phyloP scores from a whole-genome alignment of 2,329 filamentous ascomycete species.

The Trichoderma guizhouense region DNA sequence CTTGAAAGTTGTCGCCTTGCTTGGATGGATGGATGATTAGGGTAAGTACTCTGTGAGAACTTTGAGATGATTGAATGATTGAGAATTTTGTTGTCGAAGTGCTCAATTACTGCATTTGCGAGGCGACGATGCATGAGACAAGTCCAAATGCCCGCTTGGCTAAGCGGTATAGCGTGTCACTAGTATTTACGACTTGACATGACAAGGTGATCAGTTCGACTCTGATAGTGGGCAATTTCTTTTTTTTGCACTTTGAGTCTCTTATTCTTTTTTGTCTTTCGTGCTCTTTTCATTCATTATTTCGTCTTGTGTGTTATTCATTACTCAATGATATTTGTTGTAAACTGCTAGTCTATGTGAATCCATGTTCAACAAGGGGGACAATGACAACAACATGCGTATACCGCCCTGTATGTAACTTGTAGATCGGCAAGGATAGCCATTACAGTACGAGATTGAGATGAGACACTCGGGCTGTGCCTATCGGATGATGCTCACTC shows the following conservation, averaged over 20 bases:
- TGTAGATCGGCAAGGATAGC: background rate
- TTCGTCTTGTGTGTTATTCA: background rate
- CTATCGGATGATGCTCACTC: background rate
- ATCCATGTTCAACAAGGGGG: background rate
- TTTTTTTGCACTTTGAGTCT: background rate
- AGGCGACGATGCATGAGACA: background rate
- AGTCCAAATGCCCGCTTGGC: conserved; percentile 15
- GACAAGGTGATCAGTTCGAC: conserved; percentile 20
- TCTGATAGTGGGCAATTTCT: conserved; percentile 17
- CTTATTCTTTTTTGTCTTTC: background rate
- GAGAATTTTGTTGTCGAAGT: background rate
- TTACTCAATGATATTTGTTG: too few relatives aligned
- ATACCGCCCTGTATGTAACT: background rate
- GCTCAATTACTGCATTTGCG: background rate
- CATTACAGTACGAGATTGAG: background rate
- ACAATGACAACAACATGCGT: background rate
- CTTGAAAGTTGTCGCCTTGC: background rate
- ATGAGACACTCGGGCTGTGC: background rate
- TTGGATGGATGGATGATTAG: background rate
- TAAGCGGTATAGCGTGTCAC: conserved; percentile 21
- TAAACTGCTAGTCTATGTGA: too few relatives aligned
- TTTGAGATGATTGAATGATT: background rate
- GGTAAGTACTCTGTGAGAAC: background rate
- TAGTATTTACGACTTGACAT: conserved; percentile 14
- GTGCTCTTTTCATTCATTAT: background rate